Evolutionary conservation across 2,329 filamentous ascomycete species (phyloP), one percentile per base, ranked within the genome.

Genomic region (Elsinoe ampelina): DNA sequence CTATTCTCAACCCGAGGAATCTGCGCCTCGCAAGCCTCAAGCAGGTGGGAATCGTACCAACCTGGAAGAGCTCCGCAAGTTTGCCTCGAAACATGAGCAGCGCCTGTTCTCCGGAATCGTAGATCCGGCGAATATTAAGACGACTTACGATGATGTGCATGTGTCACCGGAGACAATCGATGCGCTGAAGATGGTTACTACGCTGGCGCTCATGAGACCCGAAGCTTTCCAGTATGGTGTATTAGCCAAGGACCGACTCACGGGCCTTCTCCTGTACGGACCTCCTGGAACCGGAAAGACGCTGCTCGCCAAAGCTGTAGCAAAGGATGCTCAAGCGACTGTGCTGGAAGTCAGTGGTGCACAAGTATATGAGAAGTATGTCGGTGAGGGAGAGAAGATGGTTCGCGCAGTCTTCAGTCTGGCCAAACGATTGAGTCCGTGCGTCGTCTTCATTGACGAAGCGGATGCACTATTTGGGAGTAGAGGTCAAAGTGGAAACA

Each of bases 171-270:
- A 91, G 59, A 95, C 89, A 1, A 86, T 95, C 30, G 88, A 93
- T 19, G 87, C 91, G 1, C 78, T 98, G 56, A 90, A 92, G 68
- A 89, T 89, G 4, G 79, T 97, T 52, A 98, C 93, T 0, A 89
- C 88, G 0, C 76, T 98, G 15, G 93, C 91, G 0, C 77, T 98
- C 4, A 77, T 89, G 52, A 84, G 92, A 0, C 93, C 93, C 0
- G 91, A 97, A 60, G 92, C 91, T n/a, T 98, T 97, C 72, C 85
- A 84, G 10, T 98, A 98, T 63, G 93, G 93, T 71, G 89, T 98
- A 3, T 80, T 98, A 11, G 87, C 90, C 1, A 89, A 84, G 0
- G 91, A 97, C 67, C 87, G 89, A 64, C 95, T 98, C 50, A 88
- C 91, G 0, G 93, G 93, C 12, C 83, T 93, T 48, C 77, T 98